Base-by-base conservation (phyloP, 208 protist species). In the Trypanosoma congolense region DNA sequence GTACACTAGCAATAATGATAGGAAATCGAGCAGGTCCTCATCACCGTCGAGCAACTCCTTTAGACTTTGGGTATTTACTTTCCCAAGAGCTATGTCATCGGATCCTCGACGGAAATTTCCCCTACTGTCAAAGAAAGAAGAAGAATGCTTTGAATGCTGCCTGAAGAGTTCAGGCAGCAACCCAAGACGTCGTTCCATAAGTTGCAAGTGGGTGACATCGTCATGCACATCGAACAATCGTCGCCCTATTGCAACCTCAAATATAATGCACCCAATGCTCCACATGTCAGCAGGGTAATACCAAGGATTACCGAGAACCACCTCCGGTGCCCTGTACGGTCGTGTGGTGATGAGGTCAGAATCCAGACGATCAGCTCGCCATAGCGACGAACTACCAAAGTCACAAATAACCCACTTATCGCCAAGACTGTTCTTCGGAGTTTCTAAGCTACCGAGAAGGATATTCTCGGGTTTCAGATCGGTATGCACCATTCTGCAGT, bases 381-480 rank as follows among this genome's bases (percentile, higher is more conserved):
- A 93, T 10, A 83, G 61, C 5, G 77, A 84, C 0, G 88, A 75
- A 42, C 83, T 95, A n/a, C 88, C 88, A 73, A 95, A 95, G 66
- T 95, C 88, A 59, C 82, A 91, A 22, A 95, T 56, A 6, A 90
- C 64, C 83, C 83, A 95, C 26, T 48, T 57, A 31, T 73, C 43
- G 1, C 83, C 85, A 47, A 90, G 45, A 16, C 62, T 74, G 51
- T 65, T 58, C 24, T 76, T 66, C 2, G 74, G 55, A 2, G 70
- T 69, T 26, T 72, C 56, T 6, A 56, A 35, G 61, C 90, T 77
- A 3, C 74, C 70, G n/a, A 92, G 54, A 16, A 98, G 75, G 41
- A 98, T 94, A 80, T 98, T 98, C 61, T 98, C 96, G 2, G 96
- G 96, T 66, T 98, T 98, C 2, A 98, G 54, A 63, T 98, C 96